phyloP scores from a whole-genome alignment of 805 yeast genomes.

The Pichia deserticola region DNA sequence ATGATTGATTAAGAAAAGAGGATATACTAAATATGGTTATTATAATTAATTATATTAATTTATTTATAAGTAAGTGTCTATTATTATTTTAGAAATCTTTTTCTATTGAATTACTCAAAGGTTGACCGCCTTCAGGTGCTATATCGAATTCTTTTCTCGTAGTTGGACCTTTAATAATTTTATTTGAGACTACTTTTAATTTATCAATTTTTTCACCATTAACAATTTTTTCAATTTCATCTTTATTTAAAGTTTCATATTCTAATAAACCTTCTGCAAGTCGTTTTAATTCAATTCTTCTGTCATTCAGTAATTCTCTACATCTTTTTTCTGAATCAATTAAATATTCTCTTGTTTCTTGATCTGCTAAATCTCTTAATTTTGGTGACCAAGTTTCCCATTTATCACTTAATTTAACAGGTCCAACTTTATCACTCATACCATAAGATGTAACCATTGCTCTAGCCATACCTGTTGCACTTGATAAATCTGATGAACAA shows the following conservation, averaged over 20 bases:
- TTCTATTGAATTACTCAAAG: constrained; percentile 1
- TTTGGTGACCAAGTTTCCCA: constrained; percentile 95
- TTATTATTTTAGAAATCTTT: neutral
- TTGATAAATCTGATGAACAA: constrained; percentile 83
- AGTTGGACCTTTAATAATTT: constrained; percentile 48
- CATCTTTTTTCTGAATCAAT: constrained; percentile 77
- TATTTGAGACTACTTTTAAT: constrained; percentile 64
- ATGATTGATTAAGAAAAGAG: neutral
- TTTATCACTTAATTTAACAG: constrained; percentile 78
- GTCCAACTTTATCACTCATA: constrained; percentile 92
- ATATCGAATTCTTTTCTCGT: constrained; percentile 28
- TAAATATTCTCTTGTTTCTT: constrained; percentile 74
- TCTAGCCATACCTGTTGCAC: constrained; percentile 88
- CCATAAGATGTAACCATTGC: constrained; percentile 97
- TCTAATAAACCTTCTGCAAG: constrained; percentile 90
- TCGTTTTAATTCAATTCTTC: constrained; percentile 65
- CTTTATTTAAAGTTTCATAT: constrained; percentile 88
- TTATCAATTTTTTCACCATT: constrained; percentile 70
- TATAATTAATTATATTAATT: too few relatives aligned
- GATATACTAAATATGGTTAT: neutral
- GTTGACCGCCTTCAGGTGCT: constrained; percentile 26
- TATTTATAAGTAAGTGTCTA: too few relatives aligned
- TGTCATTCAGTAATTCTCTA: constrained; percentile 53
- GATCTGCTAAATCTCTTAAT: constrained; percentile 84
- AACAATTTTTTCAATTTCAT: constrained; percentile 82